These are phyloP conservation scores for Symbiodinium pilosum DNA, from an alignment of 73 alveolate species.

Conservation along the genomic window DNA sequence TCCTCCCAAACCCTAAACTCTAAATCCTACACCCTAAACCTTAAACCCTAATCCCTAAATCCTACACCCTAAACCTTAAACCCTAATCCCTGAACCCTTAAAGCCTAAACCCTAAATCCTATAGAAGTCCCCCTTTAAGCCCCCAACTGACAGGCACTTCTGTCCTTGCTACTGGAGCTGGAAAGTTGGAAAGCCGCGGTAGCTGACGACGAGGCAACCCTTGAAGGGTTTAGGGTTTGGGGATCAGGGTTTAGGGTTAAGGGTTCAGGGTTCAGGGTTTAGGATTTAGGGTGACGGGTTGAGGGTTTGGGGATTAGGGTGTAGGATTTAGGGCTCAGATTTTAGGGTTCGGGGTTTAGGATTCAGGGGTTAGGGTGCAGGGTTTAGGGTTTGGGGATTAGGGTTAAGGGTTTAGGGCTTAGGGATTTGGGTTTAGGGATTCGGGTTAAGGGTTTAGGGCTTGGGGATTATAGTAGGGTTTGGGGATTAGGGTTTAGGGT, in stretches of 20 bases:
- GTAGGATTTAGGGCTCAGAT: background rate
- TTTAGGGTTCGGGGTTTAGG: background rate
- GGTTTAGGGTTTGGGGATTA: background rate
- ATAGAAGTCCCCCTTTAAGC: too few species aligned
- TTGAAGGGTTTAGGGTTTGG: too few species aligned
- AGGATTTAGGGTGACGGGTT: too few species aligned
- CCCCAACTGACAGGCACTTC: conserved; percentile 50
- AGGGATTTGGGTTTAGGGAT: background rate
- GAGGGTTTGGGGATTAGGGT: background rate
- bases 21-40: background rate
- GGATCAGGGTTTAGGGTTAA: background rate
- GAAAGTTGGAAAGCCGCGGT: conserved; percentile 53
- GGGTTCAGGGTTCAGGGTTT: too few species aligned
- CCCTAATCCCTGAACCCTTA: background rate
- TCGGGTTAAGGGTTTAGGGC: background rate
- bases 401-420: background rate
- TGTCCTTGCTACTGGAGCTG: conserved; percentile 39
- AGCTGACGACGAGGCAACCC: background rate
- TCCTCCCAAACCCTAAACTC: background rate
- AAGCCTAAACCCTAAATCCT: background rate
- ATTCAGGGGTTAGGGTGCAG: background rate
- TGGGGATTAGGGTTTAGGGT: background rate
- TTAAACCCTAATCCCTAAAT: background rate
- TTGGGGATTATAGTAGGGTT: background rate
- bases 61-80: background rate